Percentiles rank a stretch among this genome's conserved stretches.
Evolutionary conservation across 2,329 filamentous ascomycete genomes (phyloP).

Genomic region (Hortaea sp.): DNA sequence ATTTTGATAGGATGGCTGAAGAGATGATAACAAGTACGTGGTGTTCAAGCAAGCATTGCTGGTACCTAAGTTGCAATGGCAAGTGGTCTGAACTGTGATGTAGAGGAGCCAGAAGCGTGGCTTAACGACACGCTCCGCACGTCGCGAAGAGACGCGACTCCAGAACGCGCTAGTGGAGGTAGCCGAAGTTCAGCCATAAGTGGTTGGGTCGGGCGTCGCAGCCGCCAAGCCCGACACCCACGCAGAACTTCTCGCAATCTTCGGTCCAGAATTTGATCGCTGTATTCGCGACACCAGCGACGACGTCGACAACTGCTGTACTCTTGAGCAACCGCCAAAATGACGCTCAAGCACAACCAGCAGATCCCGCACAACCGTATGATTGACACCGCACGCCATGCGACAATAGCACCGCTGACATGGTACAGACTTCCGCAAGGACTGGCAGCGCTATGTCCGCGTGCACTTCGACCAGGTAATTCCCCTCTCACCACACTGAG

Average conservation of each 20-base stretch:
- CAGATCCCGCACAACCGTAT: constrained; percentile 83
- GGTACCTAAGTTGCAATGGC: not conserved
- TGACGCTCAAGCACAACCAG: constrained; percentile 99
- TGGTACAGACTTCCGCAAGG: constrained; percentile 89
- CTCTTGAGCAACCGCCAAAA: constrained; percentile 8
- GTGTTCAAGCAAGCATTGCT: not conserved
- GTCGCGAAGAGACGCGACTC: too few species aligned
- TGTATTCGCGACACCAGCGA: constrained; percentile 1
- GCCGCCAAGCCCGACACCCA: too few species aligned
- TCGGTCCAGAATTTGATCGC: not conserved
- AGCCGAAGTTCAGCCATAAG: too few species aligned
- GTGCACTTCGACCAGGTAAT: constrained; percentile 99
- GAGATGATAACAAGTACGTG: not conserved
- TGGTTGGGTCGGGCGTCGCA: too few species aligned
- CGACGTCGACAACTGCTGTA: constrained; percentile 4
- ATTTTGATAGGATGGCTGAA: not conserved
- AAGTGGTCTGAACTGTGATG: not conserved
- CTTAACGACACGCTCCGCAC: too few species aligned
- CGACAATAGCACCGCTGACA: constrained; percentile 19
- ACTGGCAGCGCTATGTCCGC: constrained; percentile 98
- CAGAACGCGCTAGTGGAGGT: too few species aligned
- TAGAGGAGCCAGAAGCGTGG: too few species aligned
- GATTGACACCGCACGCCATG: constrained; percentile 5
- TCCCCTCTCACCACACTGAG: constrained; percentile 42
- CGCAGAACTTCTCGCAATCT: too few species aligned